A percentile compares a stretch with the other conserved stretches of the same genome.
These are phyloP conservation scores for Talaromyces adpressus DNA, from an alignment of 495 filamentous ascomycete genomes.

Conservation along the genomic window DNA sequence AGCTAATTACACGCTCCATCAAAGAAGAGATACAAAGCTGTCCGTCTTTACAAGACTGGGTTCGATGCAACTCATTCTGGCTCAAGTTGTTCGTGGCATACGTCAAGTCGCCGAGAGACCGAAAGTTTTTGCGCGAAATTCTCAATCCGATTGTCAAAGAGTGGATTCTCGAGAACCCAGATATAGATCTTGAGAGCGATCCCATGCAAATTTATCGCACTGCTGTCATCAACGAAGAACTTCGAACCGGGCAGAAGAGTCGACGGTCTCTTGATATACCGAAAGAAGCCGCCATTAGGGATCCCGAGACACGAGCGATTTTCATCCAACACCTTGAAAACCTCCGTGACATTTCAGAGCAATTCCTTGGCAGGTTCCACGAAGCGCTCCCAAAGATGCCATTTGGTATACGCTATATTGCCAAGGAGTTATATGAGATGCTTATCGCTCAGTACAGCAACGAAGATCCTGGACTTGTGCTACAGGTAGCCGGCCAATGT, in stretches of 20 bases:
- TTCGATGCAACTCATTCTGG: conserved; percentile 92
- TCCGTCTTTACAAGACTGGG: conserved; percentile 69
- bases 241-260: conserved; percentile 81
- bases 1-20: conserved; percentile 74
- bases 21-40: conserved; percentile 80
- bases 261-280: conserved; percentile 71
- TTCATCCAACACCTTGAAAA: conserved; percentile 93
- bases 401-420: conserved; percentile 85
- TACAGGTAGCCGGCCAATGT: conserved; percentile 83
- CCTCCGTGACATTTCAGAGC: conserved; percentile 85
- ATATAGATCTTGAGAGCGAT: conserved; percentile 90
- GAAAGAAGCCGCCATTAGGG: conserved; percentile 85
- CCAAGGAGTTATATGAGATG: conserved; percentile 75
- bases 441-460: conserved; percentile 68
- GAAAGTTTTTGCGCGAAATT: conserved; percentile 83
- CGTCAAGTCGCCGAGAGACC: conserved; percentile 83
- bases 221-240: conserved; percentile 91
- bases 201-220: conserved; percentile 96
- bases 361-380: conserved; percentile 75
- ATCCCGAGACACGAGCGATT: conserved; percentile 80
- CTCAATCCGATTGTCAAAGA: conserved; percentile 76
- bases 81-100: conserved; percentile 78
- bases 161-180: conserved; percentile 84
- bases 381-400: conserved; percentile 83
- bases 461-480: conserved; percentile 68